These are phyloP conservation scores for Populus simonii DNA, from an alignment of 345 rosid species.

Conservation along the genomic window DNA sequence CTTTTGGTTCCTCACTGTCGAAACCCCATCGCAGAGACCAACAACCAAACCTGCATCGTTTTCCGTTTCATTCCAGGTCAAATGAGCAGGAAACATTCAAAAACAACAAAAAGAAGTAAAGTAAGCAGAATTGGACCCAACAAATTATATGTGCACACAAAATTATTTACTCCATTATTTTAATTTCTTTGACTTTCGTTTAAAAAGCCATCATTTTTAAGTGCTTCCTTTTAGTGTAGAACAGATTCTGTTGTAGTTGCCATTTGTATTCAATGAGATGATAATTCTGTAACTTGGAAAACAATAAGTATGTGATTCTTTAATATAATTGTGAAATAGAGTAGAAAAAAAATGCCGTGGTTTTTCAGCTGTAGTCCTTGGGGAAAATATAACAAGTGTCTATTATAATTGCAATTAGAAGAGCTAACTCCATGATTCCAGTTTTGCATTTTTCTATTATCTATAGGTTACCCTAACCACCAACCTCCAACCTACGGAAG, in stretches of 20 bases:
- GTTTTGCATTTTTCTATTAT: too few species aligned
- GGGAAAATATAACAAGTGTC: neutral
- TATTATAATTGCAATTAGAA: neutral
- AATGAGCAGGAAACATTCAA: neutral
- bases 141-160: neutral
- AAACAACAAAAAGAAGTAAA: neutral
- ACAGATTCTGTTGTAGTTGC: neutral
- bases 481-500: too few species aligned
- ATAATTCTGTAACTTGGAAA: conserved; percentile 2
- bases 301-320: neutral
- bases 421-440: neutral
- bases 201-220: neutral
- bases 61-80: conserved; percentile 3
- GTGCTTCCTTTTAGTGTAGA: neutral
- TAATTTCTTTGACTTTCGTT: neutral
- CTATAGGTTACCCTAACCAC: too few species aligned
- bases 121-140: neutral
- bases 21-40: conserved; percentile 9
- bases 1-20: conserved; percentile 12
- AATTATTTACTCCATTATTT: neutral
- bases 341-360: neutral
- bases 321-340: neutral
- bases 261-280: neutral
- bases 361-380: neutral
- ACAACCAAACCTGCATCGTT: conserved; percentile 1